Evolutionary conservation across 2,329 filamentous ascomycete genomes (phyloP).

Genomic region (Chaetomium olivaceum): DNA sequence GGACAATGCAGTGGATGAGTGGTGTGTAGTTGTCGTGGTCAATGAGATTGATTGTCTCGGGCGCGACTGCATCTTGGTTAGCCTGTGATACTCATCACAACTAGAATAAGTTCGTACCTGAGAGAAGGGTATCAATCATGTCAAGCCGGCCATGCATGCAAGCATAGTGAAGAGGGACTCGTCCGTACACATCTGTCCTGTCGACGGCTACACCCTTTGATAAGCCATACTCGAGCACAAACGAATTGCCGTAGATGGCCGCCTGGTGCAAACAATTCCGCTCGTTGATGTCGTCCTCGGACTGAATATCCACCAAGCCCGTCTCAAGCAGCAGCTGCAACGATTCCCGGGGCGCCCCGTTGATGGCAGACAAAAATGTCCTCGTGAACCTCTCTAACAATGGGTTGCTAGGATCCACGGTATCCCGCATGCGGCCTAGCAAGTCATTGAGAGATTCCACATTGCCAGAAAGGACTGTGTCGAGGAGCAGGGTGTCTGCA

Average conservation of each 20-base stretch:
- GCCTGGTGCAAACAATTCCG: constrained; percentile 95
- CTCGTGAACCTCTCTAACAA: constrained; percentile 77
- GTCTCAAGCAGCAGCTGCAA: constrained; percentile 77
- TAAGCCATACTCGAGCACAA: constrained; percentile 77
- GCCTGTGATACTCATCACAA: not conserved
- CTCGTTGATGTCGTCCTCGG: constrained; percentile 96
- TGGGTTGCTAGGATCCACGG: constrained; percentile 40
- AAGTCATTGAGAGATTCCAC: constrained; percentile 76
- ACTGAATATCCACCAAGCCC: constrained; percentile 81
- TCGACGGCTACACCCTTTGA: constrained; percentile 72
- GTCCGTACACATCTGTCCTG: constrained; percentile 87
- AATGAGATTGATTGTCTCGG: constrained; percentile 77
- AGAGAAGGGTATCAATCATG: constrained; percentile 74
- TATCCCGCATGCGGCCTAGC: constrained; percentile 67
- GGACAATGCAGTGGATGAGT: constrained; percentile 91
- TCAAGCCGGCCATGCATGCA: constrained; percentile 89
- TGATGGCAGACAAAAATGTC: constrained; percentile 86
- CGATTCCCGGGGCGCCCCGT: constrained; percentile 77
- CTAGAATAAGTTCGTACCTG: constrained; percentile 46
- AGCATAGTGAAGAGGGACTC: constrained; percentile 91
- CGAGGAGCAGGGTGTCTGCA: constrained; percentile 82
- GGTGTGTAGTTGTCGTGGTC: constrained; percentile 98
- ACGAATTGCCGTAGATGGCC: constrained; percentile 85
- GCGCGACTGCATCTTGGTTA: constrained; percentile 52
- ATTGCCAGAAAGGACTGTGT: constrained; percentile 83